These are phyloP conservation scores for Ophiostoma populinum DNA, from an alignment of 2,329 filamentous ascomycete species.

Conservation along the genomic window DNA sequence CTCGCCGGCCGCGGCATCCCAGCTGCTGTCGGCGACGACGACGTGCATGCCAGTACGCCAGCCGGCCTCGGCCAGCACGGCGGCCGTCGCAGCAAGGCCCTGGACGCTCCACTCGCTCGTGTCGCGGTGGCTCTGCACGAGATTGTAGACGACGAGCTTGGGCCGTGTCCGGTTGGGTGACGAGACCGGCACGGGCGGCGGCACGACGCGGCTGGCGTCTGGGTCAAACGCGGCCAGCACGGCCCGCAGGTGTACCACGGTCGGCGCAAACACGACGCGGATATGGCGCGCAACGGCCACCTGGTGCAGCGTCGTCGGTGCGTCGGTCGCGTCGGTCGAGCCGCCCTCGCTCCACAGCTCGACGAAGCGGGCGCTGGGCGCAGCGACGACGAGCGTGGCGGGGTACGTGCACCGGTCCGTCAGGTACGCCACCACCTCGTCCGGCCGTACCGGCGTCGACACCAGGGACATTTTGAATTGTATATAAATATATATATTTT, in stretches of 20 bases:
- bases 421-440: constrained; percentile 48
- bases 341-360: constrained; percentile 29
- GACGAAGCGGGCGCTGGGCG: constrained; percentile 46
- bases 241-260: constrained; percentile 60
- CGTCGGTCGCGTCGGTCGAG: constrained; percentile 23
- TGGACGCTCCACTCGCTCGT: constrained; percentile 63
- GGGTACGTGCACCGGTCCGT: constrained; percentile 36
- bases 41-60: constrained; percentile 24
- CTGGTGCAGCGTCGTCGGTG: constrained; percentile 46
- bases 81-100: constrained; percentile 46
- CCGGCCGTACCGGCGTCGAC: constrained; percentile 34
- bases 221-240: constrained; percentile 44
- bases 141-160: constrained; percentile 43
- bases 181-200: no score
- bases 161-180: constrained; percentile 2
- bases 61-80: constrained; percentile 45
- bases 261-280: constrained; percentile 54
- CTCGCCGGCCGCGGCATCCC: constrained; percentile 21
- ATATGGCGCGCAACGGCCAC: constrained; percentile 52
- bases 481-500: no score
- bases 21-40: constrained; percentile 34
- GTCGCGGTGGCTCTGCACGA: constrained; percentile 45
- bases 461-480: constrained; percentile 21
- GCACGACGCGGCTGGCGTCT: constrained; percentile 18
- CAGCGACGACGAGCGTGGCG: constrained; percentile 57